A percentile compares a stretch with the other conserved stretches of the same genome.
Conservation (phyloP, 2,329 filamentous ascomycete species). For the Diaporthe aspalathi region DNA sequence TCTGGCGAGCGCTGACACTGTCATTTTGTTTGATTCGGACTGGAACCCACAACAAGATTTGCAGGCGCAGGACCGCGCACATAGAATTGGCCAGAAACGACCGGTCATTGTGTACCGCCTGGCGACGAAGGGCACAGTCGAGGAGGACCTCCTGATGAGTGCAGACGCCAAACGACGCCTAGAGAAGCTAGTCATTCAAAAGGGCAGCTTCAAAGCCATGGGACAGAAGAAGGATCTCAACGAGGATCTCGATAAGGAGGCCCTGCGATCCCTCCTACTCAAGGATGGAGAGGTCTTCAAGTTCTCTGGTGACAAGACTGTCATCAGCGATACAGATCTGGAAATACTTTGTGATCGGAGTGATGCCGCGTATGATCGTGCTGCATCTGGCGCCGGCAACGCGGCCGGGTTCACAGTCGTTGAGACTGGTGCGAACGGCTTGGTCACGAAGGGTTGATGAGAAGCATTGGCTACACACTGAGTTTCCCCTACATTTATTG, state of each 20-base stretch:
- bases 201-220: constrained; percentile 83
- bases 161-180: constrained; percentile 92
- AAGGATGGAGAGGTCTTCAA: constrained; percentile 78
- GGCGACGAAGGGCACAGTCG: constrained; percentile 91
- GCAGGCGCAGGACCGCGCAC: constrained; percentile 94
- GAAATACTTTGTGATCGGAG: constrained; percentile 79
- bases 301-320: constrained; percentile 67
- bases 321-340: constrained; percentile 82
- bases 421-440: constrained; percentile 74
- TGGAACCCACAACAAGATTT: constrained; percentile 98
- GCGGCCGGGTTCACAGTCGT: constrained; percentile 80
- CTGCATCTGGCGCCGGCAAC: constrained; percentile 81
- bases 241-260: constrained; percentile 69
- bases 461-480: background rate
- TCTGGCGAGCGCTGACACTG: constrained; percentile 89
- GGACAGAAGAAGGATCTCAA: constrained; percentile 67
- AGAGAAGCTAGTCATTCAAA: constrained; percentile 95
- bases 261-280: constrained; percentile 70
- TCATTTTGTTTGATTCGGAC: constrained; percentile 87
- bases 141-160: constrained; percentile 85
- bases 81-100: constrained; percentile 91
- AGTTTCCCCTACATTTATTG: background rate
- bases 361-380: constrained; percentile 73
- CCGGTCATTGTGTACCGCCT: constrained; percentile 95
- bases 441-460: constrained; percentile 44